A percentile compares a stretch with the other conserved stretches of the same genome.
phyloP scores from a whole-genome alignment of 768 basidiomycete species.

The Podaxis sp. region DNA sequence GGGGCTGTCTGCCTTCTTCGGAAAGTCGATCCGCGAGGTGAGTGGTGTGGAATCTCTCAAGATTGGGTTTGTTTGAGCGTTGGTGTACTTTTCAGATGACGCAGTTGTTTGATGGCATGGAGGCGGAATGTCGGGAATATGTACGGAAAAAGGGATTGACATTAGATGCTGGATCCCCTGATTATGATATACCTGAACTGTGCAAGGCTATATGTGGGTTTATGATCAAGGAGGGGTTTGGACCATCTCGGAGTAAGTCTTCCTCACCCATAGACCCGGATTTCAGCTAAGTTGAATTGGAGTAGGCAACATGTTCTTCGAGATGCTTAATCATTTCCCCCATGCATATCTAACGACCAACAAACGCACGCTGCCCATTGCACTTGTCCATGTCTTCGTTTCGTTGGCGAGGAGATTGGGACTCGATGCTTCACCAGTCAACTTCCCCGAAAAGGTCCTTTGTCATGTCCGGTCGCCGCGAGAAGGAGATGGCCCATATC shows the following conservation, averaged over 20 bases:
- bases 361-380: slow-evolving; percentile 56
- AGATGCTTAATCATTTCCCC: slow-evolving; percentile 56
- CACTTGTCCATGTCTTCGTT: slow-evolving; percentile 58
- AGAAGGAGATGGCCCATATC: slow-evolving; percentile 43
- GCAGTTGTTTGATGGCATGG: slow-evolving; percentile 38
- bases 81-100: slow-evolving; percentile 33
- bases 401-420: slow-evolving; percentile 52
- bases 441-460: slow-evolving; percentile 57
- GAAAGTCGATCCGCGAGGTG: slow-evolving; percentile 15
- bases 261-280: too few relatives aligned
- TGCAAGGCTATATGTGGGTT: slow-evolving; percentile 49
- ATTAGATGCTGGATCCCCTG: slow-evolving; percentile 29
- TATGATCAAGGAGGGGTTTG: slow-evolving; percentile 50
- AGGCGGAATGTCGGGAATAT: slow-evolving; percentile 37
- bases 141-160: slow-evolving; percentile 29
- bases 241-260: slow-evolving; percentile 39
- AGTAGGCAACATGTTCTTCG: slow-evolving; percentile 38
- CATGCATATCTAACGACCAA: slow-evolving; percentile 53
- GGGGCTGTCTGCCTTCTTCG: slow-evolving; percentile 15
- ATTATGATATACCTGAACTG: slow-evolving; percentile 32
- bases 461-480: slow-evolving; percentile 43
- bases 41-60: neutral
- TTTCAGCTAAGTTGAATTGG: neutral
- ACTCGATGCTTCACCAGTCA: slow-evolving; percentile 50
- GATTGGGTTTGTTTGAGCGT: slow-evolving; percentile 1